Evolutionary conservation across 2,329 filamentous ascomycete genomes (phyloP).

Genomic region (Plenodomus biglobosus): DNA sequence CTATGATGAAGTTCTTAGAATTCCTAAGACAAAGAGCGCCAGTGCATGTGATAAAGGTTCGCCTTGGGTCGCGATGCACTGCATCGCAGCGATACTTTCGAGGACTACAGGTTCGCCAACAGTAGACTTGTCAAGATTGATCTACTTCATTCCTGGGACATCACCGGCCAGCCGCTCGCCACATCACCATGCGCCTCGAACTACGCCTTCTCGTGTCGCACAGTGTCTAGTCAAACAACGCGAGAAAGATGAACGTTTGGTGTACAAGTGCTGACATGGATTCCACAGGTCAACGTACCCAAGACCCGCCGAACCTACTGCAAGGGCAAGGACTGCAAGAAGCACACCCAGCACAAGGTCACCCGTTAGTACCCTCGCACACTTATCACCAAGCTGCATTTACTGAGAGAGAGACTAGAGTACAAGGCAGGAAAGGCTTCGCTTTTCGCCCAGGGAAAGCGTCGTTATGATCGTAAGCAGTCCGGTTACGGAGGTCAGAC

Average conservation of each 20-base stretch:
- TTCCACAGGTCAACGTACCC: slow-evolving; percentile 85
- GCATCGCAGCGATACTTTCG: neutral
- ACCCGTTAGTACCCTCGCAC: slow-evolving; percentile 33
- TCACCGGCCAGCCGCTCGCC: no score
- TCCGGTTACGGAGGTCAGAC: slow-evolving; percentile 99
- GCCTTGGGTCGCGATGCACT: neutral
- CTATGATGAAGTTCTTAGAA: neutral
- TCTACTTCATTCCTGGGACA: neutral
- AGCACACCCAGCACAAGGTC: slow-evolving; percentile 45
- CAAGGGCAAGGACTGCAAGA: slow-evolving; percentile 90
- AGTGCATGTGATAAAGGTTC: neutral
- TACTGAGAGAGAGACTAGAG: slow-evolving; percentile 51
- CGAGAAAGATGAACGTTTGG: neutral
- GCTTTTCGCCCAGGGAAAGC: slow-evolving; percentile 97
- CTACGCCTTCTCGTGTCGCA: neutral
- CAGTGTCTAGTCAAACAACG: neutral
- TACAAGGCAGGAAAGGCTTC: slow-evolving; percentile 98
- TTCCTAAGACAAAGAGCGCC: neutral
- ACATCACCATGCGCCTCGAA: neutral
- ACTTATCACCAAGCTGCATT: slow-evolving; percentile 4
- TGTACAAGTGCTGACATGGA: neutral
- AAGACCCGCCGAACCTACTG: slow-evolving; percentile 97
- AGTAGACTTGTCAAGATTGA: no score
- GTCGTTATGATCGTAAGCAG: slow-evolving; percentile 90
- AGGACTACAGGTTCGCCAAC: neutral